Evolutionary conservation across 306 rosid species (phyloP).

Genomic region (Pueraria montana): DNA sequence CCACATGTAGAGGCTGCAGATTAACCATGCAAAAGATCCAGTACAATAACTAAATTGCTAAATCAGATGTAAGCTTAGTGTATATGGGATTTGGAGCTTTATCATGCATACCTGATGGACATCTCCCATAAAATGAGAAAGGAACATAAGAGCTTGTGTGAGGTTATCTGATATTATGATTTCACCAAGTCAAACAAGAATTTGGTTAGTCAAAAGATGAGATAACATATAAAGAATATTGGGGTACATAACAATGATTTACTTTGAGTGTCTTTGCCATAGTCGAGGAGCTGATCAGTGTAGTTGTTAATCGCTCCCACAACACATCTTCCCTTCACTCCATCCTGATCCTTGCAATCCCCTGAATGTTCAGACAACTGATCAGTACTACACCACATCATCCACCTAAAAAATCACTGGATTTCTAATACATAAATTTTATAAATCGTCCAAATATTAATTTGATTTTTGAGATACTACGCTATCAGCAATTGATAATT

Average conservation of each 20-base stretch:
- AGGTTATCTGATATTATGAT: conserved; percentile 71
- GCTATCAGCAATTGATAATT: not conserved
- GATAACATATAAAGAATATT: not conserved
- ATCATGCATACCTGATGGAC: conserved; percentile 74
- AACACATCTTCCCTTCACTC: conserved; percentile 71
- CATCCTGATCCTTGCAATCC: conserved; percentile 82
- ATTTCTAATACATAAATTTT: not conserved
- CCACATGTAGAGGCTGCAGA: conserved; percentile 94
- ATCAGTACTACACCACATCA: conserved; percentile 15
- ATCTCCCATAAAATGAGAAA: conserved; percentile 91
- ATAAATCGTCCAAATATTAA: not conserved
- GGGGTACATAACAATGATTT: not conserved
- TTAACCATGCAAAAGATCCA: conserved; percentile 19
- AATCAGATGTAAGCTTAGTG: conserved; percentile 9
- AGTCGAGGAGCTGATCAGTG: conserved; percentile 72
- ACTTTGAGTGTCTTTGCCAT: conserved; percentile 57
- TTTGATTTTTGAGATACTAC: not conserved
- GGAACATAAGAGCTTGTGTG: conserved; percentile 89
- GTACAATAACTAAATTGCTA: not conserved
- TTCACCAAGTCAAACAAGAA: conserved; percentile 21
- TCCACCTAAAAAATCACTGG: not conserved
- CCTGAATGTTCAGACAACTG: conserved; percentile 54
- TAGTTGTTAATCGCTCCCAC: conserved; percentile 79
- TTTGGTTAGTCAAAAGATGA: conserved; percentile 26
- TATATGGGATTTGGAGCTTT: not conserved